phyloP scores from a whole-genome alignment of 2,329 filamentous ascomycete genomes.

The Arachnomyces sp. region DNA sequence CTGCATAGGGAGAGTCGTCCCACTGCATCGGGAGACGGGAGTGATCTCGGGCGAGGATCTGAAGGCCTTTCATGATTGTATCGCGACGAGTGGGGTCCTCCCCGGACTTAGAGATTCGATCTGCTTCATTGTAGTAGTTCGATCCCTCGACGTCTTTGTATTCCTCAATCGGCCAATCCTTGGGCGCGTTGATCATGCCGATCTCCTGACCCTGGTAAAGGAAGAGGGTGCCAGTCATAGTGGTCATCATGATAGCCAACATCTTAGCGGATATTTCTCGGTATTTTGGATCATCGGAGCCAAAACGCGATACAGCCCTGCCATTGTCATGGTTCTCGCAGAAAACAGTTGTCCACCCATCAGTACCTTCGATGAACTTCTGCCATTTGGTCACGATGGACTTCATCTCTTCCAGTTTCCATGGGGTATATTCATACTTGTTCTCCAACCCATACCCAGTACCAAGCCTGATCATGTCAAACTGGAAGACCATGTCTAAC shows the following conservation, averaged over 20 bases:
- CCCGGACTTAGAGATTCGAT: constrained; percentile 15
- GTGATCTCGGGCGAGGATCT: constrained; percentile 57
- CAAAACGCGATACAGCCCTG: constrained; percentile 49
- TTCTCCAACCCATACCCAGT: constrained; percentile 39
- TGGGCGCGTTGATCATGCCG: constrained; percentile 51
- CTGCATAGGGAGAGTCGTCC: constrained; percentile 49
- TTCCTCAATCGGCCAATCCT: constrained; percentile 42
- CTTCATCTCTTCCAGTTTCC: constrained; percentile 44
- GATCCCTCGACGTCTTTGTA: constrained; percentile 37
- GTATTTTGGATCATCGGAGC: constrained; percentile 39
- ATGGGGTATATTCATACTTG: constrained; percentile 39
- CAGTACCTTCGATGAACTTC: constrained; percentile 42
- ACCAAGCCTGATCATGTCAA: constrained; percentile 48
- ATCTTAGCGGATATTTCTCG: constrained; percentile 45
- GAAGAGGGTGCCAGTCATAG: constrained; percentile 48
- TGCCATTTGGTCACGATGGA: constrained; percentile 44
- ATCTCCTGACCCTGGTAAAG: constrained; percentile 57
- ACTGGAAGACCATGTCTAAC: constrained; percentile 61
- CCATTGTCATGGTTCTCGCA: constrained; percentile 59
- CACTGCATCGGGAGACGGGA: constrained; percentile 63
- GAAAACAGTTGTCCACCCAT: constrained; percentile 53
- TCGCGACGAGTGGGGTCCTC: constrained; percentile 36
- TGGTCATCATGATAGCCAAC: constrained; percentile 43
- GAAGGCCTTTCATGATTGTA: constrained; percentile 44
- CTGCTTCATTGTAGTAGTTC: constrained; percentile 40